Conservation (phyloP, 768 basidiomycete species). For the Boletus sp. region DNA sequence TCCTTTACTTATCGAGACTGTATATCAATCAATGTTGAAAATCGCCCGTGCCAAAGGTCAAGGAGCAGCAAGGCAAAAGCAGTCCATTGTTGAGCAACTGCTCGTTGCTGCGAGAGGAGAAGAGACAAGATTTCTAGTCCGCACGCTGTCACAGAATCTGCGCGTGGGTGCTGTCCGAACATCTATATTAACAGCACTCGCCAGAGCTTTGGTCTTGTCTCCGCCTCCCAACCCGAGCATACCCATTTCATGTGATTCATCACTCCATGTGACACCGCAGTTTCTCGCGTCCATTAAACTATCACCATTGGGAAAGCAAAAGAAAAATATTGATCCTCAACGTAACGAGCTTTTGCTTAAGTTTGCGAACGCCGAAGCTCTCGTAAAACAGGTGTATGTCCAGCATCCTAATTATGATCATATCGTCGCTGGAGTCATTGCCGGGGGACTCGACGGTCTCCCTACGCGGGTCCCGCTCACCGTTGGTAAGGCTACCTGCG, state of each 20-base stretch:
- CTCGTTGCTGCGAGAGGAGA: constrained; percentile 85
- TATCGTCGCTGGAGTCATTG: constrained; percentile 58
- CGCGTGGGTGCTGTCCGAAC: constrained; percentile 87
- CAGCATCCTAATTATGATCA: constrained; percentile 75
- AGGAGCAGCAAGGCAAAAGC: constrained; percentile 74
- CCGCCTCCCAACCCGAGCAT: constrained; percentile 32
- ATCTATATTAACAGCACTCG: constrained; percentile 75
- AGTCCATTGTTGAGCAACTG: constrained; percentile 73
- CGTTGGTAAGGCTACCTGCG: constrained; percentile 50
- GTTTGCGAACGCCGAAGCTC: constrained; percentile 56
- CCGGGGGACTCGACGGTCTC: constrained; percentile 59
- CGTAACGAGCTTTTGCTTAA: constrained; percentile 38
- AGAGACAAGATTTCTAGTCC: constrained; percentile 79
- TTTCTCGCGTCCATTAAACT: constrained; percentile 19
- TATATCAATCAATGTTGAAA: constrained; percentile 65
- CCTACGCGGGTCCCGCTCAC: constrained; percentile 58
- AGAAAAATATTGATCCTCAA: constrained; percentile 28
- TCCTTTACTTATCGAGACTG: constrained; percentile 58
- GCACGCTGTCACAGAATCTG: constrained; percentile 69
- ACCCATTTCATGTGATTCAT: constrained; percentile 20
- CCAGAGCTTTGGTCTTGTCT: constrained; percentile 70
- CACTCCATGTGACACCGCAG: constrained; percentile 26
- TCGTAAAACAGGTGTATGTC: constrained; percentile 70
- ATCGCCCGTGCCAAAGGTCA: constrained; percentile 68
- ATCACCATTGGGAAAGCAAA: constrained; percentile 23